Percentiles rank a stretch among this genome's conserved stretches.
Evolutionary conservation across 192 early-diverging fungal species (phyloP).

Genomic region (Coemansia sp.): DNA sequence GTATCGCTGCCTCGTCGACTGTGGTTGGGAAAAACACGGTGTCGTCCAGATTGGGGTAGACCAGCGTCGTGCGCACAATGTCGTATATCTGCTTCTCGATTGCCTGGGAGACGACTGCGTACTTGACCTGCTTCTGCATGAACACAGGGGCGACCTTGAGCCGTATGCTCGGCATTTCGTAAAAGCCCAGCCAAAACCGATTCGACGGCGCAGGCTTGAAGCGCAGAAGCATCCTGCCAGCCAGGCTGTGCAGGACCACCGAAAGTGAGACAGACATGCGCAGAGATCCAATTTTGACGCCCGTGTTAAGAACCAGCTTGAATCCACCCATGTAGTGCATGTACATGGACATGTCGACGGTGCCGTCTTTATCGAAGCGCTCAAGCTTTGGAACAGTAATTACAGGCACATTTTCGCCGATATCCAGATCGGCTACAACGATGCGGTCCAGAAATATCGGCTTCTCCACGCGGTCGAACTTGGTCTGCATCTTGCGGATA

Average conservation of each 20-base stretch:
- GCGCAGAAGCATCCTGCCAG: slow-evolving; percentile 70
- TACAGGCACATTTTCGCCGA: slow-evolving; percentile 75
- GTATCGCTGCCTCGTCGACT: slow-evolving; percentile 57
- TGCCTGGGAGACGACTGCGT: slow-evolving; percentile 74
- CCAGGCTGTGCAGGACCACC: slow-evolving; percentile 68
- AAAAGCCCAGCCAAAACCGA: slow-evolving; percentile 84
- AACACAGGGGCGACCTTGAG: slow-evolving; percentile 76
- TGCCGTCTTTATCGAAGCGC: slow-evolving; percentile 67
- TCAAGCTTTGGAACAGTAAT: slow-evolving; percentile 74
- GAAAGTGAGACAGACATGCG: slow-evolving; percentile 74
- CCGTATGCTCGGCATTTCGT: slow-evolving; percentile 70
- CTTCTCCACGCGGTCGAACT: slow-evolving; percentile 58
- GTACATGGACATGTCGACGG: slow-evolving; percentile 69
- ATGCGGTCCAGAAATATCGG: slow-evolving; percentile 79
- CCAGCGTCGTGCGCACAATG: slow-evolving; percentile 70
- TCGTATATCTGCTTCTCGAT: slow-evolving; percentile 84
- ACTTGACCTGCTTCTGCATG: slow-evolving; percentile 77
- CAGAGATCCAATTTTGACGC: slow-evolving; percentile 61
- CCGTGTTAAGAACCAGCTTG: slow-evolving; percentile 69
- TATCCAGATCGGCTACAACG: slow-evolving; percentile 66
- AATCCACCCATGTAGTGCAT: slow-evolving; percentile 79
- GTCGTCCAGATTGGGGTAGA: slow-evolving; percentile 89
- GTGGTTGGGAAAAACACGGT: slow-evolving; percentile 67
- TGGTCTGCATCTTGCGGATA: slow-evolving; percentile 64
- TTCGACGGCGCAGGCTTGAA: slow-evolving; percentile 80